phyloP scores from a whole-genome alignment of 164 flowering plant species.

The Tetrastigma voinierianum region DNA sequence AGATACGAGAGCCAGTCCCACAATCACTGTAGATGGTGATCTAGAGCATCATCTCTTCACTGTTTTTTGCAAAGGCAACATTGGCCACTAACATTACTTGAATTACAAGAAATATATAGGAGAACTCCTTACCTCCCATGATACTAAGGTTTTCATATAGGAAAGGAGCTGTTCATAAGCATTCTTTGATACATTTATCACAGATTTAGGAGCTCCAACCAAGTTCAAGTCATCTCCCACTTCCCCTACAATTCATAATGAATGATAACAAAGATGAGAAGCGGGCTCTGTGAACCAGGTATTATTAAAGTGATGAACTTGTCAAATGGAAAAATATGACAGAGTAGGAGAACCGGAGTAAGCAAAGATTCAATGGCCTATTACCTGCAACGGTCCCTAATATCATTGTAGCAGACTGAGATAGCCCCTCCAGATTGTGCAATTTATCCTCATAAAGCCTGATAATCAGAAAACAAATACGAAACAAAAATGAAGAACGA shows the following conservation, averaged over 20 bases:
- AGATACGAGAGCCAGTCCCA: too few species aligned
- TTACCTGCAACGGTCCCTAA: conserved; percentile 26
- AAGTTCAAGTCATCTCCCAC: conserved; percentile 15
- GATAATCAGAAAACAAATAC: not conserved
- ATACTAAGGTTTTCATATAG: conserved; percentile 63
- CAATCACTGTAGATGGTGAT: too few species aligned
- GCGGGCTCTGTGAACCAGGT: not conserved
- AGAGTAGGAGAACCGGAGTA: not conserved
- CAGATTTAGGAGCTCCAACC: conserved; percentile 19
- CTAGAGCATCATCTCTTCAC: too few species aligned
- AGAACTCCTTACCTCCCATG: conserved; percentile 74
- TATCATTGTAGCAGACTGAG: conserved; percentile 9
- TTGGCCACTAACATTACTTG: not conserved
- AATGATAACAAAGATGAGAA: not conserved
- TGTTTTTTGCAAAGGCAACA: too few species aligned
- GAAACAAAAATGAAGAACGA: not conserved
- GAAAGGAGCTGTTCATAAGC: conserved; percentile 80
- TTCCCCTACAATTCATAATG: conserved; percentile 20
- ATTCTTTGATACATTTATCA: conserved; percentile 45
- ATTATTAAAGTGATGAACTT: not conserved
- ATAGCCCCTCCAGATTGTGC: conserved; percentile 4
- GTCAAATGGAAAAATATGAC: not conserved
- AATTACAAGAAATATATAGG: not conserved
- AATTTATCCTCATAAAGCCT: conserved; percentile 6
- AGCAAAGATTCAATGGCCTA: not conserved